phyloP scores from a whole-genome alignment of 2,329 filamentous ascomycete genomes.

The Aspergillus sojae region DNA sequence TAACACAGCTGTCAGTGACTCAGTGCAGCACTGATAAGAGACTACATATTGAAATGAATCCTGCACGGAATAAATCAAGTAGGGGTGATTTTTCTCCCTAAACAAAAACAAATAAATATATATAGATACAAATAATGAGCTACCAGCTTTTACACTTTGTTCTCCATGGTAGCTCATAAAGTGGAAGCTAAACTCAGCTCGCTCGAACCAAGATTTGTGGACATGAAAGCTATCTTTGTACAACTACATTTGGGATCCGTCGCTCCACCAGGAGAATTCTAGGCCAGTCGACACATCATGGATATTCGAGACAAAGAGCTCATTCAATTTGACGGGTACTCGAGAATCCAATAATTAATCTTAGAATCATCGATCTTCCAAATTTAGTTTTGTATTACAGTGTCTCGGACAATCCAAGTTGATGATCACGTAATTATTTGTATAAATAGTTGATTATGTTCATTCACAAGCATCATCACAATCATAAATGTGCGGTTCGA shows the following conservation, averaged over 20 bases:
- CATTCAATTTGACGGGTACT: background rate
- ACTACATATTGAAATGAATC: background rate
- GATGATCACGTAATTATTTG: background rate
- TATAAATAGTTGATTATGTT: background rate
- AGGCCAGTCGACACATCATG: slow-evolving; percentile 6
- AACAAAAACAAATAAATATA: background rate
- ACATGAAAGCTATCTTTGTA: background rate
- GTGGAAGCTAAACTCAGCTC: background rate
- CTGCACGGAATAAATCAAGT: background rate
- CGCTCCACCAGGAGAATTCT: slow-evolving; percentile 3
- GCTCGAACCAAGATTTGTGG: background rate
- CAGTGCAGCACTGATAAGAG: background rate
- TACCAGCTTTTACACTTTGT: background rate
- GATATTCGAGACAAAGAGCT: background rate
- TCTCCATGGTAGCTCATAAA: background rate
- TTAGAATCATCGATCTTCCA: background rate
- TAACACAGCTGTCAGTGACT: background rate
- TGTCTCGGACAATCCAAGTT: too few species aligned
- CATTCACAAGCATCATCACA: background rate
- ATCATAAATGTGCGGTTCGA: background rate
- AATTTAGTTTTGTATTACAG: background rate
- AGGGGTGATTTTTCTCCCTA: background rate
- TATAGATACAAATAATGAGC: background rate
- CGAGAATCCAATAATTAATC: background rate
- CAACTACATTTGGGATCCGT: background rate